Evolutionary conservation across 345 rosid species (phyloP).

Genomic region (Boechera stricta): DNA sequence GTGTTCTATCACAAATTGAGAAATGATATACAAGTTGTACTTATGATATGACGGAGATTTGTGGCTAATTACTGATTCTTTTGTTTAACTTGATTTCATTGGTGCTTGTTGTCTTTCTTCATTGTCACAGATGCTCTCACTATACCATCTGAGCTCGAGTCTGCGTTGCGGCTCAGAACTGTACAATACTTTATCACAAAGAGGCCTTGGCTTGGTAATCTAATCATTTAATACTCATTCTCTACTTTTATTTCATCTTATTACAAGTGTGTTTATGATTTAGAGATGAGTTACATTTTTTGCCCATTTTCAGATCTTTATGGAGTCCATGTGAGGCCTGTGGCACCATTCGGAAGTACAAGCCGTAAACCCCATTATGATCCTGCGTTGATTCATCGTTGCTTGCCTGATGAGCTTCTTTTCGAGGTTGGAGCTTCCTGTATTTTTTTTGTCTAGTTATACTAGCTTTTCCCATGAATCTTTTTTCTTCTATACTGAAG

Average conservation of each 20-base stretch:
- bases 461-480: background rate
- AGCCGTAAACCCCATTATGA: constrained; percentile 65
- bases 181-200: constrained; percentile 67
- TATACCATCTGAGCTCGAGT: constrained; percentile 80
- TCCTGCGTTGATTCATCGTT: constrained; percentile 77
- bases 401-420: constrained; percentile 92
- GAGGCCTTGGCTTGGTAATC: constrained; percentile 94
- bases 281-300: background rate
- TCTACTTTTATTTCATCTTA: background rate
- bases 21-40: background rate
- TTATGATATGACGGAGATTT: background rate
- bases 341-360: constrained; percentile 80
- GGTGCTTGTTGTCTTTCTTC: background rate
- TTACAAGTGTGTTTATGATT: background rate
- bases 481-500: background rate
- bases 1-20: constrained; percentile 19
- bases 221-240: constrained; percentile 2
- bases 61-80: constrained; percentile 10
- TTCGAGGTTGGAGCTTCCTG: constrained; percentile 61
- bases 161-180: constrained; percentile 78
- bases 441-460: background rate
- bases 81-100: background rate
- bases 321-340: constrained; percentile 83
- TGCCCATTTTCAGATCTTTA: constrained; percentile 65
- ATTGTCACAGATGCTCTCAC: constrained; percentile 53